phyloP scores from a whole-genome alignment of 1,284 basidiomycete species.

The Ceratobasidium sp. region DNA sequence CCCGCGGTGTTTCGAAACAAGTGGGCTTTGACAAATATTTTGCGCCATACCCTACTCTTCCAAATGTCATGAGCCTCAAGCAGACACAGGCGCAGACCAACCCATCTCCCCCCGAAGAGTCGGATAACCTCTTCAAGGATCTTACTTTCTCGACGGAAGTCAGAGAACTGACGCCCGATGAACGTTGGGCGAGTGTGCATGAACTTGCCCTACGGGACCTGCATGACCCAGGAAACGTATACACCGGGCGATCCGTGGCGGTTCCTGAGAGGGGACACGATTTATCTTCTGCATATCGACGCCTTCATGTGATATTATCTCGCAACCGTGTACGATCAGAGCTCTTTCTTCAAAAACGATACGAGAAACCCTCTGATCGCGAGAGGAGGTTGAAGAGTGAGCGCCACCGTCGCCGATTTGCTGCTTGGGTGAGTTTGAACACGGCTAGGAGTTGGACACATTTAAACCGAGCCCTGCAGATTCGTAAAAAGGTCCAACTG shows the following conservation, averaged over 20 bases:
- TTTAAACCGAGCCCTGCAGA: too few relatives aligned
- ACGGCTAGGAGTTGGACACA: too few relatives aligned
- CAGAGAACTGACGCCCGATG: slow-evolving; percentile 52
- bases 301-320: slow-evolving; percentile 60
- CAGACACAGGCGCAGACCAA: neutral
- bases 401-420: slow-evolving; percentile 72
- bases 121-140: neutral
- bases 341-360: slow-evolving; percentile 60
- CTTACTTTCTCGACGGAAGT: slow-evolving; percentile 45
- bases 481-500: slow-evolving; percentile 66
- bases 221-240: slow-evolving; percentile 29
- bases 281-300: slow-evolving; percentile 55
- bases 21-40: slow-evolving; percentile 29
- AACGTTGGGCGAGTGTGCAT: slow-evolving; percentile 36
- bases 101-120: neutral
- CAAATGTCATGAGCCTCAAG: slow-evolving; percentile 4
- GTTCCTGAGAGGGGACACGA: slow-evolving; percentile 19
- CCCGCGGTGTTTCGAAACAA: neutral
- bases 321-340: slow-evolving; percentile 65
- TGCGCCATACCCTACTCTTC: slow-evolving; percentile 29
- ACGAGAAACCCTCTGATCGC: slow-evolving; percentile 75
- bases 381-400: slow-evolving; percentile 67
- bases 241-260: slow-evolving; percentile 43
- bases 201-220: neutral
- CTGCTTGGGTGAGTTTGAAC: slow-evolving; percentile 63